Evolutionary conservation across 2,329 filamentous ascomycete genomes (phyloP).

Genomic region (Waltergamsia citrina): DNA sequence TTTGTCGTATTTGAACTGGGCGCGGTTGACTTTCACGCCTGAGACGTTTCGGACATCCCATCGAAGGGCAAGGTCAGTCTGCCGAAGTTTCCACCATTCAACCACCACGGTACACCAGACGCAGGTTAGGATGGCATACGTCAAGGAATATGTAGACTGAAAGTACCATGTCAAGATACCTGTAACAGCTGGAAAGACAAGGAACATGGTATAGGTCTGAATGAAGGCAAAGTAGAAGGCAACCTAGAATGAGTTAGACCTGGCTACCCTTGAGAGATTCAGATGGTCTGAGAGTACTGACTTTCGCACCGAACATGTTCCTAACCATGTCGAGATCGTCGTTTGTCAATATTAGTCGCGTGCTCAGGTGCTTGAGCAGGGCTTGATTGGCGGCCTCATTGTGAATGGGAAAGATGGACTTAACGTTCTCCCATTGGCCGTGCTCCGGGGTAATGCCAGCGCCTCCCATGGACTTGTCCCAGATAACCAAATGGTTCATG

Average conservation of each 20-base stretch:
- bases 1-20: slow-evolving; percentile 55
- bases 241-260: slow-evolving; percentile 29
- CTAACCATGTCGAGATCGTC: slow-evolving; percentile 50
- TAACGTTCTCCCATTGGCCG: slow-evolving; percentile 43
- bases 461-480: slow-evolving; percentile 47
- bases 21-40: slow-evolving; percentile 54
- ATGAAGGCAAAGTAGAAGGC: slow-evolving; percentile 81
- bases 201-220: slow-evolving; percentile 58
- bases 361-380: slow-evolving; percentile 47
- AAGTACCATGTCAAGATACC: slow-evolving; percentile 61
- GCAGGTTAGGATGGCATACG: slow-evolving; percentile 57
- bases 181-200: slow-evolving; percentile 59
- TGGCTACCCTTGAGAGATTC: neutral
- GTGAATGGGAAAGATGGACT: slow-evolving; percentile 48
- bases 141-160: slow-evolving; percentile 59
- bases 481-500: slow-evolving; percentile 58
- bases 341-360: slow-evolving; percentile 36
- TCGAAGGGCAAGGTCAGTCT: slow-evolving; percentile 59
- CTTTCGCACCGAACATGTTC: slow-evolving; percentile 52
- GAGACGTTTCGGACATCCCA: slow-evolving; percentile 66
- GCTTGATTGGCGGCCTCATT: slow-evolving; percentile 46
- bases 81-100: slow-evolving; percentile 72
- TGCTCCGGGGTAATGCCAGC: slow-evolving; percentile 50
- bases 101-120: slow-evolving; percentile 67
- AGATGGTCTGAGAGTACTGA: slow-evolving; percentile 4